Conservation (phyloP, 306 rosid species). For the Sicyos baderoa region DNA sequence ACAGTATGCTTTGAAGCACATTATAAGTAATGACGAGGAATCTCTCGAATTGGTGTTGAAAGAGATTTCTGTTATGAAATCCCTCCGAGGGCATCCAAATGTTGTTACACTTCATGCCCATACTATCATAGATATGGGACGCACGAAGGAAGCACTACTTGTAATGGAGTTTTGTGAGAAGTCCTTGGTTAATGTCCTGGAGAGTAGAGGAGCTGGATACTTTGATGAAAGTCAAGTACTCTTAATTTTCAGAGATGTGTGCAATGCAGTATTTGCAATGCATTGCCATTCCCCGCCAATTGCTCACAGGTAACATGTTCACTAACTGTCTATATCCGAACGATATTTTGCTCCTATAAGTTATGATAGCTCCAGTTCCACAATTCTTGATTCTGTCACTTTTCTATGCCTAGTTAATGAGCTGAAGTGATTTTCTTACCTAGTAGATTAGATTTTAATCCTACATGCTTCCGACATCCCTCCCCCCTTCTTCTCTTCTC, state of each 20-base stretch:
- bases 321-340: background rate
- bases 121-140: conserved; percentile 76
- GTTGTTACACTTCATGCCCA: conserved; percentile 72
- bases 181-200: conserved; percentile 79
- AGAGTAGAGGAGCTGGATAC: conserved; percentile 76
- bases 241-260: conserved; percentile 75
- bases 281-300: conserved; percentile 84
- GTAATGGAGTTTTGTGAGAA: conserved; percentile 92
- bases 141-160: conserved; percentile 86
- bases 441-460: background rate
- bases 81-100: conserved; percentile 80
- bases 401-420: conserved; percentile 2
- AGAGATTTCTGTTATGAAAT: conserved; percentile 77
- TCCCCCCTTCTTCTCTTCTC: too few relatives aligned
- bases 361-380: background rate
- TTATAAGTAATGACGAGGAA: conserved; percentile 84
- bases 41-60: conserved; percentile 69
- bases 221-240: conserved; percentile 83
- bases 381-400: background rate
- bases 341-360: background rate
- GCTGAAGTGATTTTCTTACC: background rate
- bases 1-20: conserved; percentile 96
- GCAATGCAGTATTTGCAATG: conserved; percentile 90
- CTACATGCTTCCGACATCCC: too few relatives aligned
- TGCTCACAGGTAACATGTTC: conserved; percentile 71